phyloP scores from a whole-genome alignment of 1,284 basidiomycete genomes.

The Ganoderma leucocontextum region DNA sequence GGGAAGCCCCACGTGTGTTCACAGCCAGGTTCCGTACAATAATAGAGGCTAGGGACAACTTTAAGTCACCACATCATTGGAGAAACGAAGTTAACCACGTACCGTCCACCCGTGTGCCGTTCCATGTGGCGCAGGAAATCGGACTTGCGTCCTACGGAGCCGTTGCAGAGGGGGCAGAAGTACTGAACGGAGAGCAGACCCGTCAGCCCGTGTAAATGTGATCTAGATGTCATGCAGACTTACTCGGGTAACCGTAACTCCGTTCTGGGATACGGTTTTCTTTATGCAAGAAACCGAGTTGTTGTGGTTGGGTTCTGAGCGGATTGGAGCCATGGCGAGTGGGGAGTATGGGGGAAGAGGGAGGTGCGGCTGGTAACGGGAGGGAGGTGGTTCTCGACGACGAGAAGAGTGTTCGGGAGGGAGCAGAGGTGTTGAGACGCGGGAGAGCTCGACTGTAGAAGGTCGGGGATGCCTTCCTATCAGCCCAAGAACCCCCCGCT shows the following conservation, averaged over 20 bases:
- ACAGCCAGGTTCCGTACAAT: not conserved
- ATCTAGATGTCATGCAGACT: not conserved
- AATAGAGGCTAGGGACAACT: not conserved
- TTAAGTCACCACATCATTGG: not conserved
- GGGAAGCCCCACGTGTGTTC: not conserved
- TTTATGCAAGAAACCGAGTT: not conserved
- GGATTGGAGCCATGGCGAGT: not conserved
- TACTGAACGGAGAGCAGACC: not conserved
- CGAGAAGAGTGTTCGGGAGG: not conserved
- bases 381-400: not conserved
- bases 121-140: not conserved
- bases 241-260: not conserved
- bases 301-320: not conserved
- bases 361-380: not conserved
- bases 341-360: not conserved
- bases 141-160: not conserved
- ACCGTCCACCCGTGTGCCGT: not conserved
- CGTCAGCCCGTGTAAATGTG: not conserved
- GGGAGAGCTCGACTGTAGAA: not conserved
- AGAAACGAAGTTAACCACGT: not conserved
- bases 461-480: not conserved
- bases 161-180: not conserved
- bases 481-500: not conserved
- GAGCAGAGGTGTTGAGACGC: not conserved
- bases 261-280: not conserved